These are phyloP conservation scores for Tricholomella constricta DNA, from an alignment of 768 basidiomycete species.

Conservation along the genomic window DNA sequence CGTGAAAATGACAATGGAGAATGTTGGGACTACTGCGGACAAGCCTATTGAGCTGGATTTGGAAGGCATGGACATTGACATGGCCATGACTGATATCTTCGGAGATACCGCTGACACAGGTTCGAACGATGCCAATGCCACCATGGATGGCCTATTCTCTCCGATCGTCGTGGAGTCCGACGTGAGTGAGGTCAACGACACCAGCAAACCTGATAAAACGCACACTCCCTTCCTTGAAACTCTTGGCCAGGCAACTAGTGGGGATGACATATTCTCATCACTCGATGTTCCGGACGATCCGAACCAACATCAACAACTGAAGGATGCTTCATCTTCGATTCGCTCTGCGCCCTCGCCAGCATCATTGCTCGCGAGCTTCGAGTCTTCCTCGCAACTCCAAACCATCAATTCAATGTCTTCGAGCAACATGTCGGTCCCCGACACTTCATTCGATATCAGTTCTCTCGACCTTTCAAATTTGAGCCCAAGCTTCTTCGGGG, in stretches of 20 bases:
- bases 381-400: slow-evolving; percentile 30
- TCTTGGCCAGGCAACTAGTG: slow-evolving; percentile 21
- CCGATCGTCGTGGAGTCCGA: slow-evolving; percentile 35
- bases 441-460: slow-evolving; percentile 49
- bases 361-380: slow-evolving; percentile 47
- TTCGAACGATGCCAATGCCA: slow-evolving; percentile 33
- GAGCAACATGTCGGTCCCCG: slow-evolving; percentile 19
- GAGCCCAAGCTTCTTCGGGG: slow-evolving; percentile 43
- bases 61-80: slow-evolving; percentile 67
- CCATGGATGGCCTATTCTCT: slow-evolving; percentile 55
- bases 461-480: slow-evolving; percentile 49
- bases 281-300: slow-evolving; percentile 23
- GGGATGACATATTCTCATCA: slow-evolving; percentile 37
- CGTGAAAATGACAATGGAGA: slow-evolving; percentile 36
- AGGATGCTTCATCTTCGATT: slow-evolving; percentile 13
- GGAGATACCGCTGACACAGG: slow-evolving; percentile 44
- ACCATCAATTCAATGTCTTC: slow-evolving; percentile 24
- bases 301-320: slow-evolving; percentile 14
- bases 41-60: slow-evolving; percentile 83
- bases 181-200: slow-evolving; percentile 7
- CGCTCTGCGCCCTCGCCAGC: slow-evolving; percentile 40
- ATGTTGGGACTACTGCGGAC: slow-evolving; percentile 66
- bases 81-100: slow-evolving; percentile 59
- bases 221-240: slow-evolving; percentile 40
- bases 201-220: slow-evolving; percentile 17